A percentile compares a stretch with the other conserved stretches of the same genome.
These are phyloP conservation scores for Metschnikowia anglica DNA, from an alignment of 805 yeast species.

Conservation along the genomic window DNA sequence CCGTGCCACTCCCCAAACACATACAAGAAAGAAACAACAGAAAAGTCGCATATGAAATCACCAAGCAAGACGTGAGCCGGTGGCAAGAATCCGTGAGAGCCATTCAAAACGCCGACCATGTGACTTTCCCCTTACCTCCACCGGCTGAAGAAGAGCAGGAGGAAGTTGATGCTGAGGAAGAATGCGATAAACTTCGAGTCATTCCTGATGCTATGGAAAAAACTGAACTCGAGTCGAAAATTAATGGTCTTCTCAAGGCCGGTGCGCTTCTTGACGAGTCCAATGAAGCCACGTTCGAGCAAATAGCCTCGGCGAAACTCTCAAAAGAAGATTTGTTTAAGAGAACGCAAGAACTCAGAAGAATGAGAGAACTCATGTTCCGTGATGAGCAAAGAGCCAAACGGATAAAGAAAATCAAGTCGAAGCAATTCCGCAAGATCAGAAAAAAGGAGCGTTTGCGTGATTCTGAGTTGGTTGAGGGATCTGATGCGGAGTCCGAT, in stretches of 20 bases:
- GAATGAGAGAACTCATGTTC: slow-evolving; percentile 95
- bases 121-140: slow-evolving; percentile 67
- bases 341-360: slow-evolving; percentile 77
- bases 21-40: slow-evolving; percentile 85
- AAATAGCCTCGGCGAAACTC: slow-evolving; percentile 76
- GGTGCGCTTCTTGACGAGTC: slow-evolving; percentile 71
- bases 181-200: slow-evolving; percentile 12
- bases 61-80: slow-evolving; percentile 80
- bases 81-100: slow-evolving; percentile 84
- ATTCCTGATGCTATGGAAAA: slow-evolving; percentile 30
- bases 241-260: slow-evolving; percentile 57
- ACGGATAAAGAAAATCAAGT: slow-evolving; percentile 90
- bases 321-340: slow-evolving; percentile 72
- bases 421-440: slow-evolving; percentile 82
- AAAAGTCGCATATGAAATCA: slow-evolving; percentile 83
- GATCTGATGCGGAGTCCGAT: slow-evolving; percentile 50
- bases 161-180: slow-evolving; percentile 36
- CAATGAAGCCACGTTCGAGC: slow-evolving; percentile 82
- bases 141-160: slow-evolving; percentile 28
- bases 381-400: slow-evolving; percentile 90
- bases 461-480: slow-evolving; percentile 66
- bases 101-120: slow-evolving; percentile 80
- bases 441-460: slow-evolving; percentile 79
- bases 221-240: slow-evolving; percentile 65
- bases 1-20: slow-evolving; percentile 82